Percentiles rank a stretch among this genome's conserved stretches.
phyloP scores from a whole-genome alignment of 805 yeast species.

The Candida tammaniensis region DNA sequence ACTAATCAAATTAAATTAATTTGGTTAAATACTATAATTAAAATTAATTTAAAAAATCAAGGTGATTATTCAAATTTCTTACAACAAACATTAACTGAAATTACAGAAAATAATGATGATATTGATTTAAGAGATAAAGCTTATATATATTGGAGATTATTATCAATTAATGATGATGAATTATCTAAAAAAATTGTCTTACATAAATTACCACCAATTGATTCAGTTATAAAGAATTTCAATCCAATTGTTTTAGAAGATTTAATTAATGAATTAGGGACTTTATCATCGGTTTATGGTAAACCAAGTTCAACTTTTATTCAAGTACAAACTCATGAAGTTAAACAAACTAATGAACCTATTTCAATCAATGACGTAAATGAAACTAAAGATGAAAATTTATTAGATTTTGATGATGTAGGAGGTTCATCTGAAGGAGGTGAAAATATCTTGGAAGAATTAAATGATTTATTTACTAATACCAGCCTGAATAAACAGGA shows the following conservation, averaged over 20 bases:
- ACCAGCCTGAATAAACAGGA: conserved; percentile 14
- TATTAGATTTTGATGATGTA: conserved; percentile 76
- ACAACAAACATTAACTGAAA: conserved; percentile 58
- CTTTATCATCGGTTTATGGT: conserved; percentile 86
- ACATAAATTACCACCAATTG: conserved; percentile 65
- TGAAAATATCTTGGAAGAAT: conserved; percentile 61
- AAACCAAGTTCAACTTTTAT: conserved; percentile 71
- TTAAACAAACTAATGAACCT: conserved; percentile 13
- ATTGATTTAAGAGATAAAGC: conserved; percentile 82
- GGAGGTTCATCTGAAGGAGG: conserved; percentile 15
- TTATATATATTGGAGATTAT: conserved; percentile 73
- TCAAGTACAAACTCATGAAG: conserved; percentile 35
- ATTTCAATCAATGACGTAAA: conserved; percentile 18
- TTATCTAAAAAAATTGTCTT: conserved; percentile 54
- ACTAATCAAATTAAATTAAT: conserved; percentile 62
- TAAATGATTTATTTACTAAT: conserved; percentile 62
- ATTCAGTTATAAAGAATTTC: conserved; percentile 68
- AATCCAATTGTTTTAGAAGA: conserved; percentile 66
- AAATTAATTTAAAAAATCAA: conserved; percentile 36
- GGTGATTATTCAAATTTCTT: conserved; percentile 38
- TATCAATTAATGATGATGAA: conserved; percentile 34
- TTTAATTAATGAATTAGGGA: conserved; percentile 72
- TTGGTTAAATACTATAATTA: conserved; percentile 60
- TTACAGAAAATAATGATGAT: conserved; percentile 65
- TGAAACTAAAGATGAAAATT: conserved; percentile 76